These are phyloP conservation scores for Endocladia muricata DNA, from an alignment of 31 red algal genomes.

Conservation along the genomic window DNA sequence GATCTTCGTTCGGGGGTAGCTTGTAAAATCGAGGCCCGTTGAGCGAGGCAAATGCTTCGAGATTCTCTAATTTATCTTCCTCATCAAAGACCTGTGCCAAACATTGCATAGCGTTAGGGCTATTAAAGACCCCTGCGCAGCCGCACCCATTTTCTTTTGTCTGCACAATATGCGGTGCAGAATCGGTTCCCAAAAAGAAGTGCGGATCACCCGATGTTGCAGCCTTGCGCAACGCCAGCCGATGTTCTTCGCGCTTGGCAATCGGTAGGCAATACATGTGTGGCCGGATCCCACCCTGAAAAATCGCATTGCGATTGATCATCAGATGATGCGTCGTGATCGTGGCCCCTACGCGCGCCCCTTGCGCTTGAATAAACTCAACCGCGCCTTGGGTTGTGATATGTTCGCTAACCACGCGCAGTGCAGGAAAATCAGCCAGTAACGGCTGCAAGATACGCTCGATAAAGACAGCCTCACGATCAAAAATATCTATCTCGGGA, in stretches of 20 bases:
- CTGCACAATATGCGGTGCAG: slow-evolving; percentile 43
- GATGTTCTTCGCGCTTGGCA: slow-evolving; percentile 49
- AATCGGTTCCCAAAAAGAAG: slow-evolving; percentile 78
- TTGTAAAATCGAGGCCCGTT: slow-evolving; percentile 67
- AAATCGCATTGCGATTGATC: slow-evolving; percentile 33
- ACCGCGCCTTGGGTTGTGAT: slow-evolving; percentile 51
- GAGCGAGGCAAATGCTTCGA: slow-evolving; percentile 43
- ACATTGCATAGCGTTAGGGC: slow-evolving; percentile 13
- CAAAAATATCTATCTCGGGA: slow-evolving; percentile 46
- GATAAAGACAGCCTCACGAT: slow-evolving; percentile 65
- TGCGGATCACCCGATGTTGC: slow-evolving; percentile 14
- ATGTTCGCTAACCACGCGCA: slow-evolving; percentile 72
- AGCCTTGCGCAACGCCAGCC: slow-evolving; percentile 44
- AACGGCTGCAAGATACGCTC: slow-evolving; percentile 13
- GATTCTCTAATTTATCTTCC: slow-evolving; percentile 19
- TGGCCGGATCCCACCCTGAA: slow-evolving; percentile 41
- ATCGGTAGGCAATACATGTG: slow-evolving; percentile 70
- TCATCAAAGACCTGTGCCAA: slow-evolving; percentile 78
- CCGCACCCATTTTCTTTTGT: slow-evolving; percentile 36
- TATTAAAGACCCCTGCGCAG: slow-evolving; percentile 44
- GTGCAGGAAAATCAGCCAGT: slow-evolving; percentile 7
- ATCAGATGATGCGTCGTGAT: slow-evolving; percentile 68
- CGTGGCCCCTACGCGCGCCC: slow-evolving; percentile 31
- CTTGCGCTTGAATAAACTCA: slow-evolving; percentile 23
- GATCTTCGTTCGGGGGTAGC: slow-evolving; percentile 30